phyloP scores from a whole-genome alignment of 768 basidiomycete species.

The Leccinum aurantiacum region DNA sequence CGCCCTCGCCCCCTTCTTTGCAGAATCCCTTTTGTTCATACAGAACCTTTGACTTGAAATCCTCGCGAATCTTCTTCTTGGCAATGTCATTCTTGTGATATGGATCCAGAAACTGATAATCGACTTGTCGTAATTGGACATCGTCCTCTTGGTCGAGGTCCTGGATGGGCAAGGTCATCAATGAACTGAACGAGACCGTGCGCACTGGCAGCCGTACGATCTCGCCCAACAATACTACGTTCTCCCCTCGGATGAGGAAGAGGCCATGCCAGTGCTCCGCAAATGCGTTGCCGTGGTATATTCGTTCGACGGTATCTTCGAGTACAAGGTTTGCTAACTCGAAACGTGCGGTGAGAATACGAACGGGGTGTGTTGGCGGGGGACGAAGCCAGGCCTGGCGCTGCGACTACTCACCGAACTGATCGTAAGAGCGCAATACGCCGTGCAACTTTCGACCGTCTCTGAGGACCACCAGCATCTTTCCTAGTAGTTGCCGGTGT shows the following conservation, averaged over 20 bases:
- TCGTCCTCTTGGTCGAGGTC: constrained; percentile 94
- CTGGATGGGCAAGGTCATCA: constrained; percentile 39
- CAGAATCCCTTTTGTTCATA: constrained; percentile 87
- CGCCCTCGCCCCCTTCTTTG: constrained; percentile 94
- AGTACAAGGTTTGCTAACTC: constrained; percentile 90
- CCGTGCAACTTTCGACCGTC: constrained; percentile 97
- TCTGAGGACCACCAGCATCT: constrained; percentile 95
- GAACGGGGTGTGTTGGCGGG: background rate
- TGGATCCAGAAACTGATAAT: constrained; percentile 65
- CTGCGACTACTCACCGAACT: constrained; percentile 72
- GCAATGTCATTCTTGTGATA: constrained; percentile 75
- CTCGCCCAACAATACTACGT: constrained; percentile 95
- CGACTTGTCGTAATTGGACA: constrained; percentile 72
- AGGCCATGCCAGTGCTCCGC: constrained; percentile 88
- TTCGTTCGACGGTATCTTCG: constrained; percentile 92
- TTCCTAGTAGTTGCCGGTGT: constrained; percentile 64
- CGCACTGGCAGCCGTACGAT: constrained; percentile 60
- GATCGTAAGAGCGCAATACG: constrained; percentile 95
- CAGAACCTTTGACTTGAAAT: constrained; percentile 77
- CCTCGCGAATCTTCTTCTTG: constrained; percentile 76
- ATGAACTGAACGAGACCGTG: constrained; percentile 4
- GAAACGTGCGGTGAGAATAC: constrained; percentile 2
- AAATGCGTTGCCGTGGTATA: constrained; percentile 86
- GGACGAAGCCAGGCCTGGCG: background rate
- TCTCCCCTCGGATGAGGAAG: constrained; percentile 95